These are phyloP conservation scores for Cyberlindnera veronae DNA, from an alignment of 805 yeast genomes.

Conservation along the genomic window DNA sequence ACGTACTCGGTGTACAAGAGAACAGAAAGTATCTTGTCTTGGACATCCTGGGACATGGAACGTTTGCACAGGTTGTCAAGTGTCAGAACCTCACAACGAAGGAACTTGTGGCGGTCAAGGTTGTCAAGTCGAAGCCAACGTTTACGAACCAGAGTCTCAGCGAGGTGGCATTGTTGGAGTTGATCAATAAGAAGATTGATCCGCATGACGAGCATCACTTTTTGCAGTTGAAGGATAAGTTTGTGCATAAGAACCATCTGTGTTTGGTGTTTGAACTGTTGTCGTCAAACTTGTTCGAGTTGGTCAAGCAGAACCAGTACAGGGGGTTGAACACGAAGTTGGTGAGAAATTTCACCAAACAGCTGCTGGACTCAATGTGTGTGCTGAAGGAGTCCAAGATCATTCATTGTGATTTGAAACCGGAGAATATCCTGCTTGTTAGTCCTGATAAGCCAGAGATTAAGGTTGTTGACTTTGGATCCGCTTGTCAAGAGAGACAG, in stretches of 20 bases:
- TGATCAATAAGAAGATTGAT: constrained; percentile 67
- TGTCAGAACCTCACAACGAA: constrained; percentile 68
- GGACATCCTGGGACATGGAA: constrained; percentile 92
- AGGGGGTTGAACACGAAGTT: constrained; percentile 81
- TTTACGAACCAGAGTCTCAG: constrained; percentile 87
- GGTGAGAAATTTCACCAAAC: constrained; percentile 74
- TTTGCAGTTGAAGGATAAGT: constrained; percentile 77
- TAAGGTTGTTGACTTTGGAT: constrained; percentile 93
- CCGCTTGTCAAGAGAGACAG: constrained; percentile 90
- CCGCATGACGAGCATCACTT: constrained; percentile 72
- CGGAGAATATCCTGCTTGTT: constrained; percentile 84
- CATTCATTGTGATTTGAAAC: constrained; percentile 95
- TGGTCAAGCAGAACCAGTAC: constrained; percentile 89
- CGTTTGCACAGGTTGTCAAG: constrained; percentile 97
- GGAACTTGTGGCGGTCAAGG: constrained; percentile 90
- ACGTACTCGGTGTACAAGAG: constrained; percentile 81
- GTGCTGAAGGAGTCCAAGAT: constrained; percentile 78
- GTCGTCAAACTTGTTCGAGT: constrained; percentile 84
- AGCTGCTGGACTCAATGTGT: constrained; percentile 74
- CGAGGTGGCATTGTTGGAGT: constrained; percentile 84
- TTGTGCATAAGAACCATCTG: constrained; percentile 87
- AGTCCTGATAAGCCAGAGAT: constrained; percentile 66
- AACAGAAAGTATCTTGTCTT: constrained; percentile 84
- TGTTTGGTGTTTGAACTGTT: constrained; percentile 90
- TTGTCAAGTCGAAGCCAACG: constrained; percentile 88